Base-by-base conservation (phyloP, 2,329 filamentous ascomycete species). In the Shiraia sp. region DNA sequence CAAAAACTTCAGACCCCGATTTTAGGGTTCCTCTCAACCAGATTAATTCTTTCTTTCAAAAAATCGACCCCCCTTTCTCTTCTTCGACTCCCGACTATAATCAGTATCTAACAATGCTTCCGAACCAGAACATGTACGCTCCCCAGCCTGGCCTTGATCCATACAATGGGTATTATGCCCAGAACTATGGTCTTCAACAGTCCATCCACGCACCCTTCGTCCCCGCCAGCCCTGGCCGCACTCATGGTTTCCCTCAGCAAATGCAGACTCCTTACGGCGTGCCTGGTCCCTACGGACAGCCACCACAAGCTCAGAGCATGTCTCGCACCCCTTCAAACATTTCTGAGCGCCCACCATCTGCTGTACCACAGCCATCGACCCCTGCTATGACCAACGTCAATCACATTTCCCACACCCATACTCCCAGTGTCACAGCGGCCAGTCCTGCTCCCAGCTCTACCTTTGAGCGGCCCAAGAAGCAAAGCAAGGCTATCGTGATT, bases 401-500 rank as follows among this genome's bases (percentile, higher is more conserved):
- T 39, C 66, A 70, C 32, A 64, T 75, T 19, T 71, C 70, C 19
- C 74, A 79, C 55, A 81, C 65, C 68, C 74, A 79, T 53, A 82
- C 65, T 71, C 73, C 71, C 69, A 84, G 70, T 75, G 82, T 62
- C 42, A 71, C 72, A 27, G 76, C 82, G 70, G 66, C 78, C 75
- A 79, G 77, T 45, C 80, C 85, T 24, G 80, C 78, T 16, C 77
- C 82, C 25, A 81, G 81, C 49, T 78, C 79, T 5, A 79, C 82
- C 53, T 83, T 85, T 48, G 79, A 85, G 47, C 81, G 82, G 45
- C 84, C 70, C 12, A 65, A 81, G 77, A 58, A 75, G 35, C 88
- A 86, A 76, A 90, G 82, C 69, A 84, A 83, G 33, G 84, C 86
- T 1, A 87, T 96, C 53, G 78, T 84, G 34, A 96, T 96, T 76